A percentile compares a stretch with the other conserved stretches of the same genome.
phyloP scores from a whole-genome alignment of 768 basidiomycete species.

The Mycena amicta region DNA sequence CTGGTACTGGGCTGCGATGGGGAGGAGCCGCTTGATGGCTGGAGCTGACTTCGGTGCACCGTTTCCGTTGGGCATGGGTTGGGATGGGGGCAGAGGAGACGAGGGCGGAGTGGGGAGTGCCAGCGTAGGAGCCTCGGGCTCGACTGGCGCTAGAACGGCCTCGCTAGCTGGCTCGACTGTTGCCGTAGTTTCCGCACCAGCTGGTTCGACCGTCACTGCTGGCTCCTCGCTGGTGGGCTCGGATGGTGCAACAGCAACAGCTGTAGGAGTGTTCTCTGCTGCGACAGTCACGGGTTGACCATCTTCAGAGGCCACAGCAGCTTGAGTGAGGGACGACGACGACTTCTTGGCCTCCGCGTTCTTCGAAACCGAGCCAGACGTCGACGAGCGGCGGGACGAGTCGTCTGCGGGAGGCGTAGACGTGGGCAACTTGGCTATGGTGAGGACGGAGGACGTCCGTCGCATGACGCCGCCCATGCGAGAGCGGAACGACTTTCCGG shows the following conservation, averaged over 20 bases:
- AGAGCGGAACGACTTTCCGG: slow-evolving; percentile 45
- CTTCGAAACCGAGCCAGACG: slow-evolving; percentile 4
- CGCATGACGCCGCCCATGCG: slow-evolving; percentile 65
- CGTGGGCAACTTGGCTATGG: slow-evolving; percentile 35
- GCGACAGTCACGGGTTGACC: not conserved
- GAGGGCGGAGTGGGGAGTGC: not conserved
- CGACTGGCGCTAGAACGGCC: not conserved
- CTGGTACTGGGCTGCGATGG: slow-evolving; percentile 24
- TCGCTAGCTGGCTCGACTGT: slow-evolving; percentile 16
- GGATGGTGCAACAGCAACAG: not conserved
- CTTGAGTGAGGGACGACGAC: slow-evolving; percentile 8
- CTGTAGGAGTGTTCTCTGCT: not conserved
- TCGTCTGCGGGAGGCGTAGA: slow-evolving; percentile 13
- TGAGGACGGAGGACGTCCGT: slow-evolving; percentile 60
- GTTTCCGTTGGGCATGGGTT: slow-evolving; percentile 23
- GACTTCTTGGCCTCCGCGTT: slow-evolving; percentile 14
- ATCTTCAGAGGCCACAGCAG: not conserved
- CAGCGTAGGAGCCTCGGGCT: not conserved
- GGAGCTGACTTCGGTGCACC: slow-evolving; percentile 26
- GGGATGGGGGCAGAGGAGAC: not conserved
- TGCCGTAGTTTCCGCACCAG: slow-evolving; percentile 29
- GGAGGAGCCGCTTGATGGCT: slow-evolving; percentile 24
- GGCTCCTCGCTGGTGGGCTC: not conserved
- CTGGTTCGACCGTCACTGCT: slow-evolving; percentile 15
- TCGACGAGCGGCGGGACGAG: not conserved